Evolutionary conservation across 768 basidiomycete genomes (phyloP).

Genomic region (Rubroboletus satanas): DNA sequence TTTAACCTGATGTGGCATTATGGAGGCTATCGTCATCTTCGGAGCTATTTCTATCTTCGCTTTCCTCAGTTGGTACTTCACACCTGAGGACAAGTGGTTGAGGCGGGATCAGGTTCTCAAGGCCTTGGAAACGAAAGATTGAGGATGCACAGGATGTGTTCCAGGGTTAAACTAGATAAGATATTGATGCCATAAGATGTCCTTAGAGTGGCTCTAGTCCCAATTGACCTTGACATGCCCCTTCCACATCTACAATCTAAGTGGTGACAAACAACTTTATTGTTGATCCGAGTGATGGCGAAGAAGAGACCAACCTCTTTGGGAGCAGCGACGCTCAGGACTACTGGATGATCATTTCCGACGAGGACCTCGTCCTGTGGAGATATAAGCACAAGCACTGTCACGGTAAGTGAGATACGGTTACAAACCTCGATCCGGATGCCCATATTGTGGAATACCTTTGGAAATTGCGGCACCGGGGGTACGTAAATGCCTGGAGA

Average conservation of each 20-base stretch:
- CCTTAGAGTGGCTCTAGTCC: conserved; percentile 53
- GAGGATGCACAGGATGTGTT: conserved; percentile 1
- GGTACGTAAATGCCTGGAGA: conserved; percentile 82
- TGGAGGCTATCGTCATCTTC: conserved; percentile 73
- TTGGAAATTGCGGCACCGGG: conserved; percentile 71
- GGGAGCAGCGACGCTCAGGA: conserved; percentile 71
- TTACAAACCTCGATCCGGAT: conserved; percentile 79
- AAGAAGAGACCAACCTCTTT: conserved; percentile 60
- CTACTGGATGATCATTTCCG: conserved; percentile 52
- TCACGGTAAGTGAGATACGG: neutral
- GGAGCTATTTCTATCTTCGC: conserved; percentile 76
- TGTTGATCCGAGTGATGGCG: neutral
- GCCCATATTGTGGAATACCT: conserved; percentile 84
- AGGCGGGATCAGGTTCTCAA: conserved; percentile 56
- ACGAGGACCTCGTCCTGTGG: conserved; percentile 70
- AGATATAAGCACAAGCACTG: conserved; percentile 8
- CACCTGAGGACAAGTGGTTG: conserved; percentile 78
- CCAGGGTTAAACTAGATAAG: neutral
- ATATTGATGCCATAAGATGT: conserved; percentile 6
- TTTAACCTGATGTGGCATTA: conserved; percentile 10
- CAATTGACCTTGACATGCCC: conserved; percentile 68
- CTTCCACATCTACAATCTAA: conserved; percentile 73
- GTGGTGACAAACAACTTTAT: conserved; percentile 1
- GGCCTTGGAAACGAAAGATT: conserved; percentile 36
- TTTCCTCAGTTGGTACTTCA: conserved; percentile 71